Percentiles rank a stretch among this genome's conserved stretches.
These are phyloP conservation scores for Mytilinidion resinicola DNA, from an alignment of 495 filamentous ascomycete species.

Conservation along the genomic window DNA sequence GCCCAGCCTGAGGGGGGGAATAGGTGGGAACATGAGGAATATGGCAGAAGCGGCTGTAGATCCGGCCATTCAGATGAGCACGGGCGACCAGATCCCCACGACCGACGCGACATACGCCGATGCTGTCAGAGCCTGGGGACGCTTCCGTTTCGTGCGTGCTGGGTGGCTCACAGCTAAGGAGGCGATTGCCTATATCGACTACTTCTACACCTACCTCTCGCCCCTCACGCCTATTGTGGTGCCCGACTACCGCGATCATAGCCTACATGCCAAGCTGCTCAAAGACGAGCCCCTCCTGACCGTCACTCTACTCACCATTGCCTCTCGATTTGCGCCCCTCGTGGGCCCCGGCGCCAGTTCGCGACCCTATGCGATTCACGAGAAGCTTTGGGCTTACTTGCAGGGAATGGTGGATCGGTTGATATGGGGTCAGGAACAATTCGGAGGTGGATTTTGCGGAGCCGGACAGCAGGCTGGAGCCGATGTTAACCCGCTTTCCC, in stretches of 20 bases:
- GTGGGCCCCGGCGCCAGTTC: constrained; percentile 74
- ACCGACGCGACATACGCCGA: constrained; percentile 45
- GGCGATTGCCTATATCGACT: constrained; percentile 86
- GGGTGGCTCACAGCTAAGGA: constrained; percentile 95
- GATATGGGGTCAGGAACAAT: constrained; percentile 93
- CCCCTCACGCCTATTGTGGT: constrained; percentile 88
- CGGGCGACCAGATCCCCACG: background rate
- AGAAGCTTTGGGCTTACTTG: constrained; percentile 91
- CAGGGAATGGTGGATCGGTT: constrained; percentile 89
- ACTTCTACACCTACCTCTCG: constrained; percentile 85
- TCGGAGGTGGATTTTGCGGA: constrained; percentile 79
- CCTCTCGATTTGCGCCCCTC: constrained; percentile 76
- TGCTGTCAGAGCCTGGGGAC: constrained; percentile 78
- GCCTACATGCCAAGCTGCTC: constrained; percentile 68
- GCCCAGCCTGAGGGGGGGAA: constrained; percentile 5
- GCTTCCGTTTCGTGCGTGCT: constrained; percentile 84
- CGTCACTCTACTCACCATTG: constrained; percentile 82
- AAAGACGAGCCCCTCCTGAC: constrained; percentile 87
- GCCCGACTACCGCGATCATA: constrained; percentile 69
- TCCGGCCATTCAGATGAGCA: constrained; percentile 17
- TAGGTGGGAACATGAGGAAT: constrained; percentile 8
- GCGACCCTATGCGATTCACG: constrained; percentile 84
- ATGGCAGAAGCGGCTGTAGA: constrained; percentile 14
- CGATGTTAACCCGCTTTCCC: constrained; percentile 34
- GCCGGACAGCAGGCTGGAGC: constrained; percentile 49